These are phyloP conservation scores for Leucosporidium scottii DNA, from an alignment of 768 basidiomycete species.

Conservation along the genomic window DNA sequence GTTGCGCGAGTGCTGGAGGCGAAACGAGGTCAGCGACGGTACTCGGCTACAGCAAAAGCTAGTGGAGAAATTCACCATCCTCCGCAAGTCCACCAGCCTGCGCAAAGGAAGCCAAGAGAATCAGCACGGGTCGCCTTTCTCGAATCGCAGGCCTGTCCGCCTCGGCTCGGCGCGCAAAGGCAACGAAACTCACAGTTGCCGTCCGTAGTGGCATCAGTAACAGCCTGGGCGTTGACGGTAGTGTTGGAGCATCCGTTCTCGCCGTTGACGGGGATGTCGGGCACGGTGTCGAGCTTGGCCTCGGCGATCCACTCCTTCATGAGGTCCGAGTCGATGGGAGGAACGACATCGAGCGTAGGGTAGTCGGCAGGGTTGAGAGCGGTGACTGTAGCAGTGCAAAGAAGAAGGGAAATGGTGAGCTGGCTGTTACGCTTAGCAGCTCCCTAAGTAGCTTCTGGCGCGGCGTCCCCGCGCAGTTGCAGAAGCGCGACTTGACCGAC, in stretches of 20 bases:
- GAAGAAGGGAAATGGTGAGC: no score
- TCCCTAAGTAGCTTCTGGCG: not conserved
- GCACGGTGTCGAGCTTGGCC: slow-evolving; percentile 58
- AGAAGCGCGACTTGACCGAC: not conserved
- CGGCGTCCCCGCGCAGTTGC: not conserved
- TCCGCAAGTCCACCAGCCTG: slow-evolving; percentile 80
- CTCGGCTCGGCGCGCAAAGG: not conserved
- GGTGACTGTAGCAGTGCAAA: slow-evolving; percentile 17
- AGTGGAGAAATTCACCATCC: slow-evolving; percentile 54
- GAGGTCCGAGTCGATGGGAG: slow-evolving; percentile 56
- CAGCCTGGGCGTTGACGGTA: slow-evolving; percentile 42
- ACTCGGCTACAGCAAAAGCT: not conserved
- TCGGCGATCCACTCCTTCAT: slow-evolving; percentile 72
- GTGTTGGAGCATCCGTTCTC: slow-evolving; percentile 66
- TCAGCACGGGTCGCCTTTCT: not conserved
- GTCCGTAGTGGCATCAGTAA: slow-evolving; percentile 53
- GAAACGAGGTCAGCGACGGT: slow-evolving; percentile 73
- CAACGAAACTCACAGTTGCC: slow-evolving; percentile 47
- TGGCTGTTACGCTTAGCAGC: no score
- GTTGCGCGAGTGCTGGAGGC: slow-evolving; percentile 60
- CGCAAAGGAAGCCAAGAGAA: not conserved
- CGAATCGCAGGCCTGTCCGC: not conserved
- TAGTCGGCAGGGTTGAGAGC: slow-evolving; percentile 50
- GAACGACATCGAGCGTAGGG: slow-evolving; percentile 58
- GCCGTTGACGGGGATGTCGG: slow-evolving; percentile 54